Base-by-base conservation (phyloP, 2,329 filamentous ascomycete species). In the Chaetomiaceae sp. region DNA sequence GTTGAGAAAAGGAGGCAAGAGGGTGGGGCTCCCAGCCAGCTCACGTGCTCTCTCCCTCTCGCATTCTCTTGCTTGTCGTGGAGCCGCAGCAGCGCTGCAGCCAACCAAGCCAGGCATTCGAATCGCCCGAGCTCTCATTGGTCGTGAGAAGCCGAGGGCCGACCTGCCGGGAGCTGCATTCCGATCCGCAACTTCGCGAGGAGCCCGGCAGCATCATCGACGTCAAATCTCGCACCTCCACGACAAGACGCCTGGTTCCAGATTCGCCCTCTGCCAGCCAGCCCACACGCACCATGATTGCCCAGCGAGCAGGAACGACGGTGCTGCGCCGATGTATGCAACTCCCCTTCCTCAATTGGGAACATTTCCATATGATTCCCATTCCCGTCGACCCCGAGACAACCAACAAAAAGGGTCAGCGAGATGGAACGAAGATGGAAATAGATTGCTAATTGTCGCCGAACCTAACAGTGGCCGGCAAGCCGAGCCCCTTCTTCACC, bases 291-390 rank as follows among this genome's bases (percentile, higher is more conserved):
- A 65, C 69, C 38, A 84, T 84, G 80, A 77, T 75, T 67, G 74
- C 77, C 65, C 77, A 79, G 64, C 72, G 79, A 72, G 73, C 80
- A 65, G 80, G 79, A 68, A 66, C 81, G 61, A 75, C 76, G 71
- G 79, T 79, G 68, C 69, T 82, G 67, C 78, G 79, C 69, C 75
- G 79, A 77, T 76, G 80, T 82, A 68, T 63, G 74, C 48, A 50
- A 25, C 30, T n/a, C n/a, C n/a, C 14, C 47, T 32, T 55, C 16
- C 30, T 44, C 41, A 33, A 40, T 29, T 38, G 46, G 21, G 20
- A 7, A 11, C 13, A 16, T n/a, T n/a, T n/a, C n/a, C n/a, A n/a
- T n/a, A 29, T 18, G 21, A 25, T 16, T 29, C 11, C 9, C 4
- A 34, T 50, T 46, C 42, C 37, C 36, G 37, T 23, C n/a, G n/a